Percentiles rank a stretch among this genome's conserved stretches.
Conservation (phyloP, 257 asterid species). For the Scutellaria baicalensis region DNA sequence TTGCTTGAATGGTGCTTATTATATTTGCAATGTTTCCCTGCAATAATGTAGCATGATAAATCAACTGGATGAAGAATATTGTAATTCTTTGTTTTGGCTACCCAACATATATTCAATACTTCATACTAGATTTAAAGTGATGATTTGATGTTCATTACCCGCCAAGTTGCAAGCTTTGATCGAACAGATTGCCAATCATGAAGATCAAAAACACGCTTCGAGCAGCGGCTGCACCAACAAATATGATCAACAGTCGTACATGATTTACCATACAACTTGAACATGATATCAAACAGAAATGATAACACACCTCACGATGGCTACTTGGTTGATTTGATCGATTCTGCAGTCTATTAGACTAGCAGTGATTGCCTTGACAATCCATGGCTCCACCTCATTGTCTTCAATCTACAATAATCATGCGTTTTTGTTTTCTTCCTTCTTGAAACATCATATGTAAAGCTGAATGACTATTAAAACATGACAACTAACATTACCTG, state of each 20-base stretch:
- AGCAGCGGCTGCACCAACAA: conserved; percentile 49
- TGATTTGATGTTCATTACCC: conserved; percentile 41
- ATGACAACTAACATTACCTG: conserved; percentile 31
- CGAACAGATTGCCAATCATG: conserved; percentile 71
- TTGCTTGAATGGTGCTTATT: conserved; percentile 68
- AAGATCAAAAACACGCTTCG: conserved; percentile 70
- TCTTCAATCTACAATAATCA: conserved; percentile 55
- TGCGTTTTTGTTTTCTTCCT: background rate
- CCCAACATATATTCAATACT: background rate
- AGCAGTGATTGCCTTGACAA: conserved; percentile 83
- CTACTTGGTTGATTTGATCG: conserved; percentile 81
- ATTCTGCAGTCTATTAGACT: conserved; percentile 83
- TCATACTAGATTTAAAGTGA: background rate
- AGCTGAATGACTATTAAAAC: conserved; percentile 3
- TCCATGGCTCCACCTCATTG: conserved; percentile 78
- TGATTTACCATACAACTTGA: background rate
- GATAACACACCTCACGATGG: conserved; percentile 58
- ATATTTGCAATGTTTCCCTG: conserved; percentile 67
- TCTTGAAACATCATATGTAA: background rate
- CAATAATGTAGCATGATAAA: background rate
- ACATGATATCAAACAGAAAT: background rate
- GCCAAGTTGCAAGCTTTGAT: conserved; percentile 76
- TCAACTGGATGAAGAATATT: background rate
- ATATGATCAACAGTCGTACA: background rate
- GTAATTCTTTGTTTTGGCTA: background rate